Evolutionary conservation across 1,139 yeast genomes (phyloP), one percentile per base, ranked within the genome.

Genomic region (Blastobotrys petasosporus): DNA sequence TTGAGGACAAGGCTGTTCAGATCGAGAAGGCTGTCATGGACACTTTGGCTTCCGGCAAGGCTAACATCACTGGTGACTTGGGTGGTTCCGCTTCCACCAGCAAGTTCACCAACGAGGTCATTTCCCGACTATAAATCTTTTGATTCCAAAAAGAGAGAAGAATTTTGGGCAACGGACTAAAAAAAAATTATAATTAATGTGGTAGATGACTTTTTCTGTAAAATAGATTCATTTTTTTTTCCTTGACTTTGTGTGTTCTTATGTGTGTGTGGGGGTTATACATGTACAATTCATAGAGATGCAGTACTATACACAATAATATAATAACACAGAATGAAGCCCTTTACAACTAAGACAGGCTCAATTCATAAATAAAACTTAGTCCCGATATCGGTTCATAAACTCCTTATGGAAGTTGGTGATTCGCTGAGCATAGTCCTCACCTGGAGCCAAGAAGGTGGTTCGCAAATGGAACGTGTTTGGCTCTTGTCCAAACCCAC

Each of bases 11-110:
- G 61, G 97, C 97, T 60, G 83, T 78, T 67, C 76, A 73, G 68
- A 87, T 92, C 65, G 94, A 88, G 75, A 70, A 68, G 59, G 97
- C 98, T 52, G 96, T 90, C 50, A 78, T 88, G 67, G 79, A 77
- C 64, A 87, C 97, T 60, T 85, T 92, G 66, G 97, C 97, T 55
- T 85, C 95, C 44, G 96, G 97, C 62, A 80, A 88, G 58, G 94
- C 85, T 69, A 77, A 78, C 73, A 85, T 95, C 81, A 92, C 98
- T 59, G 88, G 88, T 69, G 98, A 92, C 70, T 80, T 92, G 74
- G 86, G 85, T 74, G 98, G 98, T 69, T 68, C 85, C 59, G 92
- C 98, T 54, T 63, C 94, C 54, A 92, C 97, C 60, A 59, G 76
- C 61, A 88, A 83, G 68, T 92, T 87, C 76, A 88, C 98, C 60